These are phyloP conservation scores for Heliophila coronopifolia DNA, from an alignment of 441 rosid genomes.

Conservation along the genomic window DNA sequence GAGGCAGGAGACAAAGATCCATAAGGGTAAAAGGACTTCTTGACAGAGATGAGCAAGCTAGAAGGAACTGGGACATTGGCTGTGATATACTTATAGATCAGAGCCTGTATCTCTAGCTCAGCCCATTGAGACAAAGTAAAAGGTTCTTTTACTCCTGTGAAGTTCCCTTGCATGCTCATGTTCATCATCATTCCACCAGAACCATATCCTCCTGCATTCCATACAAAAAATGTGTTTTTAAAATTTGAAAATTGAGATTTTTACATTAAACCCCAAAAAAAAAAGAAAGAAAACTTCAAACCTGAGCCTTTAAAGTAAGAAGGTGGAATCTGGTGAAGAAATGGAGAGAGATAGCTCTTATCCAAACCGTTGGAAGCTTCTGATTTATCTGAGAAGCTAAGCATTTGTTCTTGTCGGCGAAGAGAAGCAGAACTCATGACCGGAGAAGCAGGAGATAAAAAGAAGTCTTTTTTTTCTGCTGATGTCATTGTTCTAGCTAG, in stretches of 20 bases:
- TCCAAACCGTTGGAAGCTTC: conserved; percentile 38
- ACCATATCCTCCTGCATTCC: conserved; percentile 38
- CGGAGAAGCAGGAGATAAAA: too few species aligned
- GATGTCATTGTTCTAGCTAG: conserved; percentile 25
- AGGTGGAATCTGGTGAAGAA: conserved; percentile 33
- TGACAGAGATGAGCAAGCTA: conserved; percentile 55
- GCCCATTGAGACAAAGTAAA: conserved; percentile 83
- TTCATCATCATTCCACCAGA: conserved; percentile 44
- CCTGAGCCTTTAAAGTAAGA: conserved; percentile 43
- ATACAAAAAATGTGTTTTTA: not conserved
- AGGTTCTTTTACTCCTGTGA: conserved; percentile 50
- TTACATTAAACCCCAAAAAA: not conserved
- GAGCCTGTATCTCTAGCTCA: conserved; percentile 85
- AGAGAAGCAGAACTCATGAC: conserved; percentile 45
- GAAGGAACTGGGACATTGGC: conserved; percentile 78
- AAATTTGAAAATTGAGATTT: not conserved
- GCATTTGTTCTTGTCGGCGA: conserved; percentile 49
- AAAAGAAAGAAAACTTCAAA: not conserved
- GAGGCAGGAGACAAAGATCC: conserved; percentile 53
- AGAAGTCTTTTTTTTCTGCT: conserved; percentile 25
- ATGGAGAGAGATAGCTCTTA: conserved; percentile 26
- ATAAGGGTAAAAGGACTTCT: conserved; percentile 47
- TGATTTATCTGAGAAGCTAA: conserved; percentile 53
- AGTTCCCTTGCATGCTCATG: conserved; percentile 44
- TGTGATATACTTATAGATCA: conserved; percentile 75